Evolutionary conservation across 2,329 filamentous ascomycete genomes (phyloP), one percentile per base, ranked within the genome.

Genomic region (Hypoxylon sp.): DNA sequence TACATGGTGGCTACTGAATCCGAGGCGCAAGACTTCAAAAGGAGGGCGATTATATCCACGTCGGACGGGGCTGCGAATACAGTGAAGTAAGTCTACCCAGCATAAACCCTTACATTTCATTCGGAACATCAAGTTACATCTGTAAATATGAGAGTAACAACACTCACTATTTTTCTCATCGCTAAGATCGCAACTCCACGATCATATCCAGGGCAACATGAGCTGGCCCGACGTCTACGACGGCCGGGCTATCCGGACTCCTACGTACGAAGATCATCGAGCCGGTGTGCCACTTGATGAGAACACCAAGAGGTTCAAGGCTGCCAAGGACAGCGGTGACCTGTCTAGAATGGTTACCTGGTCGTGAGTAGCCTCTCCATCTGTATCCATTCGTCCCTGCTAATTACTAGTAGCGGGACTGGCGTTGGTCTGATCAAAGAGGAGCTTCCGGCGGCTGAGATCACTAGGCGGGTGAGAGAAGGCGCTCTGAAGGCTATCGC

Each of bases 1-100:
- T 80, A 78, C 22, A 72, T 78, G 62, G 77, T 76, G 5, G 75
- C 78, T 6, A 64, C 64, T 2, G 78, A 80, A 55, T 78, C 77
- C 2, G 72, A 74, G 11, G 76, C 77, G 3, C 73, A 75, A 32
- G 70, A 72, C 20, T 71, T 61, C 20, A 77, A 76, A 57, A 75
- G 74, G 49, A 62, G 76, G 54, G 73, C 75, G 1, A 71, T 79
- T n/a, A 22, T 79, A 4, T 67, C 71, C 2, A 72, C 75, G 1
- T 72, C 68, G 1, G 78, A 80, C 40, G 78, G 78, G 0, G 78
- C 72, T 12, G 33, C 63, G 5, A 78, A 71, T 7, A 80, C 78
- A 2, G 69, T 76, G 18, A 80, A 79, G 74, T 79, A 46, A 72
- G 73, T 68, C 38, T 11, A 6, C 8, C 6, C 1, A 16, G 9